phyloP scores from a whole-genome alignment of 2,329 filamentous ascomycete species.

The Trichoderma koningiopsis region DNA sequence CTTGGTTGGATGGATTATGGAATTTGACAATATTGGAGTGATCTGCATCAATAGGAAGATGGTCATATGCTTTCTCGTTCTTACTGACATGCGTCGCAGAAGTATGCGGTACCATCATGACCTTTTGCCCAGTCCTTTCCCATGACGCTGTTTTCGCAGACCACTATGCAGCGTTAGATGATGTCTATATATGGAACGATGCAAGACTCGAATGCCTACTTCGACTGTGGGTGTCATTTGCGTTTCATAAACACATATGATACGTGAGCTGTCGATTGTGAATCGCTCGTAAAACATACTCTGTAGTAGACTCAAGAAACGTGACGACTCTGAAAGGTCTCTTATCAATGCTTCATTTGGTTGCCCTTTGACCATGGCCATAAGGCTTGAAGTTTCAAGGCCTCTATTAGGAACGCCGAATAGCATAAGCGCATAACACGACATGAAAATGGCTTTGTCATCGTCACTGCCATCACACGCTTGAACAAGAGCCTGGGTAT shows the following conservation, averaged over 20 bases:
- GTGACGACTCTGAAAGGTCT: constrained; percentile 32
- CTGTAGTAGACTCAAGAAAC: constrained; percentile 29
- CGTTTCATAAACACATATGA: constrained; percentile 32
- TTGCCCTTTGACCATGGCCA: constrained; percentile 30
- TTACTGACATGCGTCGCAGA: constrained; percentile 33
- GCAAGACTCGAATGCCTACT: constrained; percentile 13
- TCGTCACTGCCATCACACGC: constrained; percentile 18
- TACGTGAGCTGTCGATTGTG: constrained; percentile 24
- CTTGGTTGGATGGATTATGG: not conserved
- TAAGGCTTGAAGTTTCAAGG: constrained; percentile 31
- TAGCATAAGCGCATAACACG: constrained; percentile 33
- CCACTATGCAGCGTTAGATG: not conserved
- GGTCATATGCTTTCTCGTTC: constrained; percentile 29
- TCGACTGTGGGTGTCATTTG: constrained; percentile 28
- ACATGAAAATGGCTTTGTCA: constrained; percentile 25
- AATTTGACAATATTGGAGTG: constrained; percentile 34
- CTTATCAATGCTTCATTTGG: constrained; percentile 31
- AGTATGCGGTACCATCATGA: constrained; percentile 32
- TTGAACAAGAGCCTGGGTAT: constrained; percentile 28
- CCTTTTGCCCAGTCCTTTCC: constrained; percentile 28
- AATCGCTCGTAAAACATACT: constrained; percentile 30
- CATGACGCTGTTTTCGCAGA: constrained; percentile 9
- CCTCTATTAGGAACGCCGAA: constrained; percentile 37
- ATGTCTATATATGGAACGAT: not conserved
- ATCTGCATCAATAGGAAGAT: constrained; percentile 30